These are phyloP conservation scores for Hymenoscyphus infarciens DNA, from an alignment of 2,329 filamentous ascomycete genomes.

Conservation along the genomic window DNA sequence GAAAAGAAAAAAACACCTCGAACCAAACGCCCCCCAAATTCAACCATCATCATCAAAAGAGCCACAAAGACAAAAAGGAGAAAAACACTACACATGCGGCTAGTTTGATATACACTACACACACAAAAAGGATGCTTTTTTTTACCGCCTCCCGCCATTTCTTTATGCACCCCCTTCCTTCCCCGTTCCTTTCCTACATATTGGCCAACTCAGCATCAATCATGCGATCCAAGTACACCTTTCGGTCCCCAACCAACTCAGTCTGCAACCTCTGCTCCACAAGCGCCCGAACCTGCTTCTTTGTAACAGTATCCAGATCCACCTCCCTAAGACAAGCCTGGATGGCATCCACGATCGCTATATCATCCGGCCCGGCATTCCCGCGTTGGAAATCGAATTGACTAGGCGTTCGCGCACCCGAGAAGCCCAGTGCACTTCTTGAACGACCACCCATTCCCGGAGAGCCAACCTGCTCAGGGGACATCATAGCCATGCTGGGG, in stretches of 20 bases:
- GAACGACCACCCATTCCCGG: conserved; percentile 40
- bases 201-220: conserved; percentile 92
- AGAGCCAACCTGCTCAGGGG: conserved; percentile 27
- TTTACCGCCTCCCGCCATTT: not conserved
- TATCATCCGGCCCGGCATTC: conserved; percentile 67
- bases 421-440: conserved; percentile 44
- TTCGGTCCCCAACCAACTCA: conserved; percentile 79
- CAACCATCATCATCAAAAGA: not conserved
- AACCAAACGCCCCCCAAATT: not conserved
- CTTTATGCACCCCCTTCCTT: not conserved
- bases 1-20: not conserved
- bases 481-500: conserved; percentile 58
- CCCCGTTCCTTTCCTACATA: conserved; percentile 56
- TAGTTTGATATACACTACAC: not conserved
- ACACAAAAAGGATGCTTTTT: not conserved
- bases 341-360: conserved; percentile 78
- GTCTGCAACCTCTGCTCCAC: conserved; percentile 93
- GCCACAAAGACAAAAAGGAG: not conserved
- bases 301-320: conserved; percentile 94
- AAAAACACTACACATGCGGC: not conserved
- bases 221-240: conserved; percentile 84
- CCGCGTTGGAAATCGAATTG: conserved; percentile 60
- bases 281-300: conserved; percentile 90
- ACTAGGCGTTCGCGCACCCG: conserved; percentile 44
- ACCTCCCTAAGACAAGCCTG: conserved; percentile 80